Evolutionary conservation across 1,284 basidiomycete genomes (phyloP).

Genomic region (Apiotrichum gamsii): DNA sequence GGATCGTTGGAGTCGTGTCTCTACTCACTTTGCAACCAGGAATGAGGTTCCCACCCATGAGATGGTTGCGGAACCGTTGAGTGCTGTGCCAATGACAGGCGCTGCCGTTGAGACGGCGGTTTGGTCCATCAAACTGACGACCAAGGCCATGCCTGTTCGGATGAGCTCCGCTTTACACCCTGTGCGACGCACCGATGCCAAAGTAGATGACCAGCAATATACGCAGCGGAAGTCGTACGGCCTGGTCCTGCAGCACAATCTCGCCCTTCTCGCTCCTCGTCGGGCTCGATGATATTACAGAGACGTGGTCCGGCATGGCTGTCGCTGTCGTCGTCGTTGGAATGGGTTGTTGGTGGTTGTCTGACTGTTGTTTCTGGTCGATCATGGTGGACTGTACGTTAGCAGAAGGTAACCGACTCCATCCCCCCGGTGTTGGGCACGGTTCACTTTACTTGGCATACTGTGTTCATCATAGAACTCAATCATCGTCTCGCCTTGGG

Average conservation of each 20-base stretch:
- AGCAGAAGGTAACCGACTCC: too few relatives aligned
- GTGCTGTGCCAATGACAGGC: conserved; percentile 26
- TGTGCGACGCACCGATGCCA: conserved; percentile 21
- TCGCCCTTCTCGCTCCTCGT: neutral
- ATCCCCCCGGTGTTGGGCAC: too few relatives aligned
- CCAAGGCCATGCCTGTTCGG: conserved; percentile 19
- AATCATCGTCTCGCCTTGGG: too few relatives aligned
- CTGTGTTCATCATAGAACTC: too few relatives aligned
- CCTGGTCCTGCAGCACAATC: conserved; percentile 27
- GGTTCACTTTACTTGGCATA: too few relatives aligned
- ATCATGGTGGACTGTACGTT: too few relatives aligned
- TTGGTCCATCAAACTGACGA: conserved; percentile 34
- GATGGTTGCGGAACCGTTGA: conserved; percentile 24
- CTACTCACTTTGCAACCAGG: conserved; percentile 30
- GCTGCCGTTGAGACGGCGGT: conserved; percentile 32
- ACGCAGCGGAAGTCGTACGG: conserved; percentile 18
- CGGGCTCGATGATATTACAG: too few relatives aligned
- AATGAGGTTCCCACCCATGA: conserved; percentile 35
- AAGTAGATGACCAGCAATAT: conserved; percentile 27
- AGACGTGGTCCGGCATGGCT: too few relatives aligned
- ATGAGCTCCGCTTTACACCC: neutral
- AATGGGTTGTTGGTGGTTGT: too few relatives aligned
- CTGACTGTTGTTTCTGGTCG: too few relatives aligned
- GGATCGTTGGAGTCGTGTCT: too few relatives aligned
- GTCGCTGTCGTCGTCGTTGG: too few relatives aligned